Percentiles rank a stretch among this genome's conserved stretches.
phyloP scores from a whole-genome alignment of 768 basidiomycete species.

The Kwoniella europaea region DNA sequence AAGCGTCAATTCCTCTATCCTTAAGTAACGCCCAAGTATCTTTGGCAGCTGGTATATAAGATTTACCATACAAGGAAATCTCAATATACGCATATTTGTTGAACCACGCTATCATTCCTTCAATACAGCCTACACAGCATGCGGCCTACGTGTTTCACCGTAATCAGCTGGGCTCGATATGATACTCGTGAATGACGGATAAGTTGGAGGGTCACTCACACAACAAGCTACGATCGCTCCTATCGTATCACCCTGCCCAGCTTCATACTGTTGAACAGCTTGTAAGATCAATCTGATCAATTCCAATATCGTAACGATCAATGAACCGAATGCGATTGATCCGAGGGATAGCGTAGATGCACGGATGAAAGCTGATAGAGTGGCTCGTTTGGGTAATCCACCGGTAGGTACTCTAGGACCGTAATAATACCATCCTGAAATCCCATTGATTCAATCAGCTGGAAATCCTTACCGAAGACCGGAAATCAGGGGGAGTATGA shows the following conservation, averaged over 20 bases:
- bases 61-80: slow-evolving; percentile 74
- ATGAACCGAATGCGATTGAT: slow-evolving; percentile 80
- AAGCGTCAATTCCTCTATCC: slow-evolving; percentile 76
- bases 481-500: neutral
- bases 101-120: slow-evolving; percentile 75
- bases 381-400: slow-evolving; percentile 69
- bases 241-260: slow-evolving; percentile 59
- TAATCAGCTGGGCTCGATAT: too few relatives aligned
- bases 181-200: too few relatives aligned
- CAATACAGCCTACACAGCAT: slow-evolving; percentile 75
- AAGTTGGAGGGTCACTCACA: slow-evolving; percentile 24
- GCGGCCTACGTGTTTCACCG: slow-evolving; percentile 60
- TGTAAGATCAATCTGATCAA: slow-evolving; percentile 68
- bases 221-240: slow-evolving; percentile 77
- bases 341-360: slow-evolving; percentile 80
- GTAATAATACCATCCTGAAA: slow-evolving; percentile 75
- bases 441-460: neutral
- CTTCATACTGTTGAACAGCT: slow-evolving; percentile 52
- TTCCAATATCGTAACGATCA: slow-evolving; percentile 81
- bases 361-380: slow-evolving; percentile 71
- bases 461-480: slow-evolving; percentile 1
- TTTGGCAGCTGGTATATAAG: slow-evolving; percentile 78
- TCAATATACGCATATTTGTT: slow-evolving; percentile 64
- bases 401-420: slow-evolving; percentile 70
- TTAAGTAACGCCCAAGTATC: slow-evolving; percentile 80